Evolutionary conservation across 352 stramenopile genomes (phyloP), one percentile per base, ranked within the genome.

Genomic region (Pythium sp.): DNA sequence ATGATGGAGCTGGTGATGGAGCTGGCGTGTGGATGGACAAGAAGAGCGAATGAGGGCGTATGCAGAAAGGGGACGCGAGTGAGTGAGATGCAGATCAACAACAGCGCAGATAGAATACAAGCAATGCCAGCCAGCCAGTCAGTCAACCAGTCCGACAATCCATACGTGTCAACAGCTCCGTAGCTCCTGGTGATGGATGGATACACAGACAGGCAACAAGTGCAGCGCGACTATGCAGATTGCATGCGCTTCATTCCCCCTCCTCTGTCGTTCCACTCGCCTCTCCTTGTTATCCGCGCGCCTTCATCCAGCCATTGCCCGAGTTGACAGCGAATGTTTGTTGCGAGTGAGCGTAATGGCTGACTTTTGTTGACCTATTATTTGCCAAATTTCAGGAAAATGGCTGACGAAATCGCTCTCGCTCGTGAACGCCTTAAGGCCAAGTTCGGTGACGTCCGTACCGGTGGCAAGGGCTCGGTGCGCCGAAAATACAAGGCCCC

Each of bases 401-500:
- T 95, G 87, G 87, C 86, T 87, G 87, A 95, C 81, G 84, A 89
- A 89, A 95, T 95, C 76, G 79, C 84, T 90, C 83, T 93, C 70
- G 87, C 87, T 73, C 87, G 87, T 86, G 86, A 93, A 84, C 81
- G 85, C 72, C 79, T 95, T 62, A 82, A 82, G 67, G 84, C 84
- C 73, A 95, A 94, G 82, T 95, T 95, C 64, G 87, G 86, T 70
- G 86, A 93, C 69, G 86, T 78, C 72, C 92, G 91, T 67, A 99
- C 97, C 69, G 97, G 97, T 76, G 97, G 97, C 74, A 98, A 98
- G 84, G 97, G 96, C 64, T 87, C 91, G 61, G 91, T 98, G 64
- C 92, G 97, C 84, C 93, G 97, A 91, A 98, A 98, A 90, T 97
- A 98, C 82, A 97, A 98, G 82, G 90, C 94, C 47, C 90, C 91